These are phyloP conservation scores for Prunus mira DNA, from an alignment of 306 rosid genomes.

Conservation along the genomic window DNA sequence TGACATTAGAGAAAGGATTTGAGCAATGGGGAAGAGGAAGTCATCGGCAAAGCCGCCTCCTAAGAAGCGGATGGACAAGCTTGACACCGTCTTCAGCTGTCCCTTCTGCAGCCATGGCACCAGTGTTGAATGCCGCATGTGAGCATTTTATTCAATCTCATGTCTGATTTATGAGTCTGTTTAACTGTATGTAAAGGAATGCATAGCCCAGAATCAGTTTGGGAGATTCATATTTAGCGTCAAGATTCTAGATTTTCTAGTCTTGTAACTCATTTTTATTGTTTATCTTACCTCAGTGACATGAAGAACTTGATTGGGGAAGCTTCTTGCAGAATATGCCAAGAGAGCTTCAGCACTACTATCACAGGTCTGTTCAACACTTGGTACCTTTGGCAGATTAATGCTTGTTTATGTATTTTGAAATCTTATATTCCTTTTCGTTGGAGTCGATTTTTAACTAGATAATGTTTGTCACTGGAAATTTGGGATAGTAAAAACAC, in stretches of 20 bases:
- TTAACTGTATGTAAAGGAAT: neutral
- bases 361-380: conserved; percentile 48
- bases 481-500: neutral
- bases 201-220: neutral
- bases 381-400: too few species aligned
- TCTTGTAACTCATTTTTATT: neutral
- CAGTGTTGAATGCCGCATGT: conserved; percentile 93
- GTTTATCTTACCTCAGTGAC: conserved; percentile 55
- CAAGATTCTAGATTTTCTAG: neutral
- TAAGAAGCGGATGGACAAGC: conserved; percentile 94
- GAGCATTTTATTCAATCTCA: conserved; percentile 21
- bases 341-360: conserved; percentile 76
- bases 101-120: conserved; percentile 97
- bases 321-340: conserved; percentile 81
- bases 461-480: neutral
- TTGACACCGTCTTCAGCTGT: conserved; percentile 90
- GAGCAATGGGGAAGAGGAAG: conserved; percentile 90
- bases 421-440: neutral
- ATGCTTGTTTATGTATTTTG: neutral
- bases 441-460: neutral
- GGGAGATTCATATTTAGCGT: neutral
- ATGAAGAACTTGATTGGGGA: conserved; percentile 87
- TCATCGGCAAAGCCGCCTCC: conserved; percentile 91
- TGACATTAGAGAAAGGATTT: conserved; percentile 26
- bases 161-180: neutral